Percentiles rank a stretch among this genome's conserved stretches.
These are phyloP conservation scores for Platanthera guangdongensis DNA, from an alignment of 106 monocot species.

Conservation along the genomic window DNA sequence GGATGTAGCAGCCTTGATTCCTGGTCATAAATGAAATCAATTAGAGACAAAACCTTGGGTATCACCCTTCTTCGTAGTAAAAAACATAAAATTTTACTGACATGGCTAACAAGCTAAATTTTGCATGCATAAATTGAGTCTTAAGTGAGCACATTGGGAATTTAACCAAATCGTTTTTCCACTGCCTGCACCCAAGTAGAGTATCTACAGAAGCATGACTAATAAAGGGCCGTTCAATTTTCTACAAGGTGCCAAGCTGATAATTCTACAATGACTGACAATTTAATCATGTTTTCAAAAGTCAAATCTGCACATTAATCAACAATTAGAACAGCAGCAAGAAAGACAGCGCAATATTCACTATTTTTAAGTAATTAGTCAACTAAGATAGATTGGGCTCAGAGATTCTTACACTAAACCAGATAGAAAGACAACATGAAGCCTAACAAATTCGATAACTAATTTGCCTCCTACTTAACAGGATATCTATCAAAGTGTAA, in stretches of 20 bases:
- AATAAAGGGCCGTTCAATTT: background rate
- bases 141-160: background rate
- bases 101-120: background rate
- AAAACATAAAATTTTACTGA: background rate
- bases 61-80: background rate
- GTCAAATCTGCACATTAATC: background rate
- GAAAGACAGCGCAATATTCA: background rate
- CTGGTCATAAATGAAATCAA: slow-evolving; percentile 8
- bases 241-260: background rate
- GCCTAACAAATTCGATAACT: background rate
- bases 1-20: slow-evolving; percentile 11
- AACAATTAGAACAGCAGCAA: background rate
- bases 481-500: background rate
- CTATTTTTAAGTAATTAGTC: background rate
- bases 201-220: background rate
- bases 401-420: background rate
- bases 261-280: background rate
- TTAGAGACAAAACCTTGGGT: background rate
- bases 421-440: background rate
- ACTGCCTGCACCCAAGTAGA: background rate
- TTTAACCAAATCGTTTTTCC: background rate
- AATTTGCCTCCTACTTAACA: background rate
- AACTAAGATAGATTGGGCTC: background rate
- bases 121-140: background rate
- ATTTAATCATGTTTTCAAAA: background rate